phyloP scores from a whole-genome alignment of 139 green algal genomes.

The Picochlorum sp. region DNA sequence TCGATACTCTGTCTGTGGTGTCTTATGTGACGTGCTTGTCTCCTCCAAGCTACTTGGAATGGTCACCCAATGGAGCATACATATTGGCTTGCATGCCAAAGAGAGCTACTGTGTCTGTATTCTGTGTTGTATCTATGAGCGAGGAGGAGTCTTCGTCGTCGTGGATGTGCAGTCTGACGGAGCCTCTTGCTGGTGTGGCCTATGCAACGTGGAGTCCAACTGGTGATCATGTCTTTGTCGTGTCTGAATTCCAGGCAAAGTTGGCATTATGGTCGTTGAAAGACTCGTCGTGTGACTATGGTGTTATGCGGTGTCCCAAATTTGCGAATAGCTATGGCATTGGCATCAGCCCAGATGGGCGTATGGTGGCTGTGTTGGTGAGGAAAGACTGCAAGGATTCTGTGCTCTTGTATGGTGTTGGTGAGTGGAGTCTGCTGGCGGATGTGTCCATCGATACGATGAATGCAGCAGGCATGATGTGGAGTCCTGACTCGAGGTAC shows the following conservation, averaged over 20 bases:
- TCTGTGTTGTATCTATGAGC: slow-evolving; percentile 11
- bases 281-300: slow-evolving; percentile 34
- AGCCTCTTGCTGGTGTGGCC: slow-evolving; percentile 54
- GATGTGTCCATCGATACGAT: slow-evolving; percentile 25
- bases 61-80: slow-evolving; percentile 62
- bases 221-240: slow-evolving; percentile 54
- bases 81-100: slow-evolving; percentile 62
- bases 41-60: slow-evolving; percentile 64
- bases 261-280: slow-evolving; percentile 75
- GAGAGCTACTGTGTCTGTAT: slow-evolving; percentile 59
- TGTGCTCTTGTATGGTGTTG: slow-evolving; percentile 43
- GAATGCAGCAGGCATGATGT: slow-evolving; percentile 46
- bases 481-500: slow-evolving; percentile 46
- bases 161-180: slow-evolving; percentile 84
- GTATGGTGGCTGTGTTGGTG: slow-evolving; percentile 63
- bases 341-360: slow-evolving; percentile 60
- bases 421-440: slow-evolving; percentile 20
- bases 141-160: slow-evolving; percentile 35
- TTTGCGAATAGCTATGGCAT: slow-evolving; percentile 35
- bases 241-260: slow-evolving; percentile 72
- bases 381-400: slow-evolving; percentile 64
- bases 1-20: slow-evolving; percentile 54
- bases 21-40: slow-evolving; percentile 78
- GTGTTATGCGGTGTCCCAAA: slow-evolving; percentile 68
- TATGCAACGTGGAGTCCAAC: slow-evolving; percentile 42